Evolutionary conservation across 2,329 filamentous ascomycete species (phyloP), one percentile per base, ranked within the genome.

Genomic region (Bipolaris bicolor): DNA sequence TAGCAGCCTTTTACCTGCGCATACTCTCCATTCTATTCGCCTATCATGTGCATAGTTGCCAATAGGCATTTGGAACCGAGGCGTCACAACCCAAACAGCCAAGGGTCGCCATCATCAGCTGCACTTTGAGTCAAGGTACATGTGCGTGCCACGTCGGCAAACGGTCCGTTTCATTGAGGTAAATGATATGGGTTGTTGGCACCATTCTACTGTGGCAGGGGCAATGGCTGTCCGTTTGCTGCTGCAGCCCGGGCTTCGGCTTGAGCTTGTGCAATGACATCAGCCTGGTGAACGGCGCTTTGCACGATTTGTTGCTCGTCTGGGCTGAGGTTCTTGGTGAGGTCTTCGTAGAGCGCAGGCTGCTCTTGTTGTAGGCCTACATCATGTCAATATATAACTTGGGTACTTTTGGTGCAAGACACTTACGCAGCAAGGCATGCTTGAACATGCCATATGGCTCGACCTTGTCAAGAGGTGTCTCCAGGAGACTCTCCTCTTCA

Each of bases 391-490:
- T 15, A 45, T 24, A 6, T 16, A 24, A 26, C 37, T 18, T 37
- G 1, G 15, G 10, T 20, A 16, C 3, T 24, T 11, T 6, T 5
- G 58, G 58, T 46, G 52, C 22, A 20, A 4, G 22, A 7, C 22
- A 86, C 91, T 77, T 87, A 97, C 93, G 90, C 72, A 94, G 78
- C 65, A 98, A 81, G 16, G 91, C 88, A 60, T 85, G 83, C 75
- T 92, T 90, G 84, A 99, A 97, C 61, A 97, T 82, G 73, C 88
- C 86, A 72, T 99, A 99, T 2, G 94, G 93, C 79, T 99, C 95
- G 61, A 99, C 84, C 80, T 95, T 95, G 77, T 99, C 95, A 22
- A 99, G 83, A 15, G 94, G 93, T 11, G 94, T 96, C 78, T 99
- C 95, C 2, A 99, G 86, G 49, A 98, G 82, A 57, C 91, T 90